phyloP scores from a whole-genome alignment of 164 flowering plant genomes.

The Vitis rotundifolia region DNA sequence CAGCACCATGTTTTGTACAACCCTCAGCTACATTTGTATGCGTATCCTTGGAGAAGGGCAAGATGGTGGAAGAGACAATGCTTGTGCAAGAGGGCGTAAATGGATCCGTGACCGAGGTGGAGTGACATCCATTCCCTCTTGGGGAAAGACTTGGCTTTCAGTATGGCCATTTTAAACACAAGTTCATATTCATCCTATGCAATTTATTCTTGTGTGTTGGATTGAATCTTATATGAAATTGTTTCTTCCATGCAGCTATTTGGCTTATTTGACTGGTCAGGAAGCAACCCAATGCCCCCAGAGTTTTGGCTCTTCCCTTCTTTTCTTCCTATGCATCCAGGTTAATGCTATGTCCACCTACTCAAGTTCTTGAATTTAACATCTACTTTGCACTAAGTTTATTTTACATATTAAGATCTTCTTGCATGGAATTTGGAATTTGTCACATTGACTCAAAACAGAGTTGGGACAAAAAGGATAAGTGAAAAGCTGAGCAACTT shows the following conservation, averaged over 20 bases:
- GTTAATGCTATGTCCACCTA: background rate
- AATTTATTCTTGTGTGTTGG: background rate
- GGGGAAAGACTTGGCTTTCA: slow-evolving; percentile 68
- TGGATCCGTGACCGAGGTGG: slow-evolving; percentile 58
- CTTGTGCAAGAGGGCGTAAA: slow-evolving; percentile 39
- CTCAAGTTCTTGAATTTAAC: too few species aligned
- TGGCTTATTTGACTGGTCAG: slow-evolving; percentile 47
- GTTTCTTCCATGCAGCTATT: slow-evolving; percentile 23
- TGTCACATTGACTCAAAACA: too few species aligned
- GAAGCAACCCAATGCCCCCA: slow-evolving; percentile 54
- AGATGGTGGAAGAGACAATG: slow-evolving; percentile 34
- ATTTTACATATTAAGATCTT: too few species aligned
- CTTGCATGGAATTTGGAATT: too few species aligned
- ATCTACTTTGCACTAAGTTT: too few species aligned
- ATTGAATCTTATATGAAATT: background rate
- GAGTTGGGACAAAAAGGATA: too few species aligned
- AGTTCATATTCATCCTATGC: background rate
- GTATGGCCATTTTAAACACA: slow-evolving; percentile 14
- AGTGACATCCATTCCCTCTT: slow-evolving; percentile 45
- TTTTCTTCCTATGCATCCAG: slow-evolving; percentile 42
- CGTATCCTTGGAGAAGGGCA: slow-evolving; percentile 42
- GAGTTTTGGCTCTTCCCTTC: slow-evolving; percentile 51
- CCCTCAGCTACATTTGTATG: slow-evolving; percentile 43
- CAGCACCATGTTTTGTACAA: slow-evolving; percentile 53
- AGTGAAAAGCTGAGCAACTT: too few species aligned